Evolutionary conservation across 2,329 filamentous ascomycete genomes (phyloP), one percentile per base, ranked within the genome.

Genomic region (Zasmidium cellare): DNA sequence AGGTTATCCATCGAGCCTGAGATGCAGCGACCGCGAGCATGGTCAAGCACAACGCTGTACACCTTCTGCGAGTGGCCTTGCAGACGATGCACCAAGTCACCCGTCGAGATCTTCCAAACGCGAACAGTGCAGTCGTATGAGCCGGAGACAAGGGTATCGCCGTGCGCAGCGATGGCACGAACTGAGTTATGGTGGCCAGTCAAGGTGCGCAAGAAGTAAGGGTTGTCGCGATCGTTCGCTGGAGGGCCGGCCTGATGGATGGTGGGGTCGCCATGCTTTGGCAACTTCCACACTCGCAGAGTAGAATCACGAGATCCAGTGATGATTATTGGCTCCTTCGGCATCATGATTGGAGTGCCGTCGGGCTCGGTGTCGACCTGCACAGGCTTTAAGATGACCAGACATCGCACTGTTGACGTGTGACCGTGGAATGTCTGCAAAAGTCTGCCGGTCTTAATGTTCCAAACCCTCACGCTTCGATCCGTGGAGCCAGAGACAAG

Each of bases 1-100:
- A 92, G 83, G 62, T 94, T 96, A 74, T 99, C 94, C 94, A 99
- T 99, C 6, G 92, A 96, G 12, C 94, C 94, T 62, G 92, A 97
- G 63, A 99, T 97, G 76, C 94, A 99, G 44, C 93, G 89, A 70
- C 96, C 96, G 58, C 94, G 89, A 67, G 89, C 87, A 65, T 92
- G 89, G 69, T 99, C 94, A 20, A 97, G 80, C 9, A 99, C 94
- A 9, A 99, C 94, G 60, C 92, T 97, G 74, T 99, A 99, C 0
- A 99, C 94, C 74, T 99, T 97, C 72, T 93, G 87, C 0, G 85
- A 84, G 72, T 99, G 94, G 1, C 94, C 94, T 60, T 89, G 86
- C 3, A 99, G 81, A 12, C 91, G 86, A 69, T 96, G 91, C 2
- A 94, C 73, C 7, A 89, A 85, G 70, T 97, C 92, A 50, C 94